Base-by-base conservation (phyloP, 2,329 filamentous ascomycete species). In the Talaromyces islandicus region DNA sequence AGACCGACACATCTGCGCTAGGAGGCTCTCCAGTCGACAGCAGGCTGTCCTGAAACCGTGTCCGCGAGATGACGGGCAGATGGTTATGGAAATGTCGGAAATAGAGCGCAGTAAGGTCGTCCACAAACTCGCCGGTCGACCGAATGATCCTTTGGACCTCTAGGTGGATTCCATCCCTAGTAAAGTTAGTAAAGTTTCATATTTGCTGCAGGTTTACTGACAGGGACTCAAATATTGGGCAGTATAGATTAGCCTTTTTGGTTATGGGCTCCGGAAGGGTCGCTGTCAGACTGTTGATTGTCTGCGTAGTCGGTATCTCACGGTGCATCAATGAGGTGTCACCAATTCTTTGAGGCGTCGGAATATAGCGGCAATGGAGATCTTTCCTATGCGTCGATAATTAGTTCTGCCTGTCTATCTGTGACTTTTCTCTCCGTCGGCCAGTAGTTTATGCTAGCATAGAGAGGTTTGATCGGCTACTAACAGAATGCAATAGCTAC, bases 401-500 rank as follows among this genome's bases (percentile, higher is more conserved):
- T 29, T 52, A 52, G 17, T 27, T 11, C 19, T 21, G 5, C 17
- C 29, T 19, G 12, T 41, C 24, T 14, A 41, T 32, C n/a, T 10
- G 32, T 35, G 5, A 38, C n/a, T n/a, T 12, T 32, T 32, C 27
- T 29, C 27, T 12, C 30, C 7, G 10, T 32, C 9, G 30, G 30
- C 30, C 30, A 32, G 11, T 11, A 30, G 29, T 9, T n/a, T n/a
- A n/a, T n/a, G n/a, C n/a, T n/a, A n/a, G n/a, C n/a, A n/a, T 35
- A 11, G 9, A 32, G 30, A 32, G 30, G 2, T 32, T 32, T 35
- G 32, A 35, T 14, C 14, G 12, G 12, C 24, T 21, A 27, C 54
- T 56, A n/a, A 56, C 54, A 56, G 35, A 4, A 56, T 56, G 21
- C 54, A 56, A n/a, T 56, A 56, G 54, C 32, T 29, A 27, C 54